phyloP scores from a whole-genome alignment of 352 stramenopile genomes.

The Phytophthora sp. region DNA sequence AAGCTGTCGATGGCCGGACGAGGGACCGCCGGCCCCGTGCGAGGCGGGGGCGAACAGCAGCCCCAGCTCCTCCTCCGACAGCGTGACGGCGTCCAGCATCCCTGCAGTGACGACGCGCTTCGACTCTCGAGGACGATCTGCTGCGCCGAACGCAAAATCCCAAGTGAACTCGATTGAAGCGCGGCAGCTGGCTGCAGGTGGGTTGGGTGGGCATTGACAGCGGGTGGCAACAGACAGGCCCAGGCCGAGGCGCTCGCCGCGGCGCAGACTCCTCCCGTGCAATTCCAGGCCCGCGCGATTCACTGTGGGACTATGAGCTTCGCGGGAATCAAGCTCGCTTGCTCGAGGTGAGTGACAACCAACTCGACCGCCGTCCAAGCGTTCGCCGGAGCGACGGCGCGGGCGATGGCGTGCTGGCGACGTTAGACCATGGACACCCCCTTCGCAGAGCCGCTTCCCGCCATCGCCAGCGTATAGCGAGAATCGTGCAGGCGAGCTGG shows the following conservation, averaged over 20 bases:
- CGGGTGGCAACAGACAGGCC: slow-evolving; percentile 34
- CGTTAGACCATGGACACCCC: slow-evolving; percentile 33
- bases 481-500: slow-evolving; percentile 6
- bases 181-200: slow-evolving; percentile 23
- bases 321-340: slow-evolving; percentile 31
- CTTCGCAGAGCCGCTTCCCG: slow-evolving; percentile 15
- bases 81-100: slow-evolving; percentile 27
- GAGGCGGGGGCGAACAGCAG: slow-evolving; percentile 34
- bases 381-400: slow-evolving; percentile 9
- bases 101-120: not conserved
- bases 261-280: slow-evolving; percentile 2
- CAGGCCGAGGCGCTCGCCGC: slow-evolving; percentile 25
- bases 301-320: slow-evolving; percentile 31
- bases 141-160: slow-evolving; percentile 30
- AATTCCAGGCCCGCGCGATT: slow-evolving; percentile 1
- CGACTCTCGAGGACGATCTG: slow-evolving; percentile 1
- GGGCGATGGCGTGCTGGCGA: slow-evolving; percentile 18
- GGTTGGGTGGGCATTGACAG: slow-evolving; percentile 23
- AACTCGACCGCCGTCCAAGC: not conserved
- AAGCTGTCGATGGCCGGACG: not conserved
- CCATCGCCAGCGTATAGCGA: slow-evolving; percentile 10
- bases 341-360: slow-evolving; percentile 30
- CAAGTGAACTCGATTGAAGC: slow-evolving; percentile 41
- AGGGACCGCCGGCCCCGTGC: slow-evolving; percentile 9
- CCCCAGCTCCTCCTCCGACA: slow-evolving; percentile 41